Base-by-base conservation (phyloP, 768 basidiomycete genomes). In the Collybia sp. region DNA sequence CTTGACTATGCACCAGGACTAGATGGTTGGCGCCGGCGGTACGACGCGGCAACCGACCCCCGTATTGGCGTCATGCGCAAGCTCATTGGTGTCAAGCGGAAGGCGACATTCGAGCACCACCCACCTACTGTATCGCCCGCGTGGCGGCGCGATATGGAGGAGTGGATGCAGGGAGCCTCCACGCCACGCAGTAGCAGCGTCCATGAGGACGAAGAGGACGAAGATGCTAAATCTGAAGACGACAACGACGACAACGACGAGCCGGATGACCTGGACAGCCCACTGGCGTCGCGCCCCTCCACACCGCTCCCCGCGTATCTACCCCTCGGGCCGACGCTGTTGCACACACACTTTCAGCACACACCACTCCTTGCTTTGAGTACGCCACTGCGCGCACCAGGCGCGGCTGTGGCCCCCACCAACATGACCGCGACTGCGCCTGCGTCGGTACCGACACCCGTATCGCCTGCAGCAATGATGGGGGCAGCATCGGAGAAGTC, bases 291-390 rank as follows among this genome's bases (percentile, higher is more conserved):
- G 13, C 73, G 84, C 15, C 77, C 85, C 4, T 73, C 73, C 5
- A 90, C 88, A 1, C 89, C 88, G 1, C 77, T 76, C 17, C 87
- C 87, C 0, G 59, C 76, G 0, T 88, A 88, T 57, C 68, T 90
- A 0, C 88, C 88, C 2, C 68, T 75, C 3, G 88, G 88, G 2
- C 82, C 86, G 12, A 67, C 76, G 0, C 71, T 92, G 10, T 63
- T 92, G 3, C 76, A 79, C 42, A 81, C 82, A 6, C 75, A 80
- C 10, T 90, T 91, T 59, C 71, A 80, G 30, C 86, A 90, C 57
- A 55, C 66, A 0, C 66, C 71, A 30, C 67, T 91, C 12, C 73
- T 89, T n/a, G 72, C 82, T 1, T 63, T 83, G 34, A 79, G 82
- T 53, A 70, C 66, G 18, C 75, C 85, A 3, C 64, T 88, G 2